Percentiles rank a stretch among this genome's conserved stretches.
These are phyloP conservation scores for Citrus hindsii DNA, from an alignment of 345 rosid species.

Conservation along the genomic window DNA sequence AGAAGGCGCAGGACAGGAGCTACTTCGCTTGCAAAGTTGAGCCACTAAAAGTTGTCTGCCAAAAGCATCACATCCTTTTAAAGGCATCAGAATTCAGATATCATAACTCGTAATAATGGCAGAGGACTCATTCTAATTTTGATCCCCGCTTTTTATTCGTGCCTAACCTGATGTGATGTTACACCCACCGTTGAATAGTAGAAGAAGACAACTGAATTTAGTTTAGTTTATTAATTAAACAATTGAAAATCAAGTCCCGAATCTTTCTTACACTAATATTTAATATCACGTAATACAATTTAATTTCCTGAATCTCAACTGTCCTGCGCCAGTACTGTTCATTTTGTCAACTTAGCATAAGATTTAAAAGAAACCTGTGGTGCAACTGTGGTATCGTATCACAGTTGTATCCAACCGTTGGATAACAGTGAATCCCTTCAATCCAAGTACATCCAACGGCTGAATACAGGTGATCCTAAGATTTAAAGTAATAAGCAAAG, in stretches of 20 bases:
- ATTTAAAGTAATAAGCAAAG: too few species aligned
- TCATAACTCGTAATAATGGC: neutral
- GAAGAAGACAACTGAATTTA: neutral
- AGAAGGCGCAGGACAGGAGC: neutral
- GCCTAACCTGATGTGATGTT: conserved; percentile 4
- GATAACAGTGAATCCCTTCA: rapidly evolving
- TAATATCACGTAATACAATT: too few species aligned
- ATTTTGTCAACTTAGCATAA: neutral
- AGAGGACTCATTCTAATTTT: too few species aligned
- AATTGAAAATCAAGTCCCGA: neutral
- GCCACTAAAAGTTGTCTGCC: conserved; percentile 44
- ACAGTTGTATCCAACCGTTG: rapidly evolving
- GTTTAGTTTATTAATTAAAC: neutral
- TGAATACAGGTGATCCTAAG: too few species aligned
- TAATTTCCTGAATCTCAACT: neutral
- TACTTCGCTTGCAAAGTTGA: conserved; percentile 4
- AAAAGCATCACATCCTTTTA: conserved; percentile 35
- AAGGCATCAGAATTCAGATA: conserved; percentile 1
- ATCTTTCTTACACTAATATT: neutral
- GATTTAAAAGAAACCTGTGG: rapidly evolving
- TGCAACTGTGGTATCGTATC: rapidly evolving
- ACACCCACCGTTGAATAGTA: neutral
- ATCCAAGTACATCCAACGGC: rapidly evolving
- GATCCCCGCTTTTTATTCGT: neutral
- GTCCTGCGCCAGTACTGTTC: neutral